phyloP scores from a whole-genome alignment of 345 rosid genomes.

The Microthlaspi erraticum region DNA sequence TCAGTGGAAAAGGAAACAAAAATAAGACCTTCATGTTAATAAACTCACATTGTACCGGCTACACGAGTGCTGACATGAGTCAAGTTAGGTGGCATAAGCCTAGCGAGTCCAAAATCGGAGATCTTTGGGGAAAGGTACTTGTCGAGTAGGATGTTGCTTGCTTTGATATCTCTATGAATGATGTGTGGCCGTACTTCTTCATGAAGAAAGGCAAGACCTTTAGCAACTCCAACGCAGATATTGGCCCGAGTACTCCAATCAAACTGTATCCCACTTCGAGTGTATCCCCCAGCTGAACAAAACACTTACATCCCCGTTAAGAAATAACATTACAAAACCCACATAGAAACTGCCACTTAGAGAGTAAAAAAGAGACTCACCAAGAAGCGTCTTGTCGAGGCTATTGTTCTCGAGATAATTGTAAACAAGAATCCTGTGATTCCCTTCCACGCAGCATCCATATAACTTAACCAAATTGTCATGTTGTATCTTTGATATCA shows the following conservation, averaged over 20 bases:
- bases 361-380: conserved; percentile 48
- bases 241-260: conserved; percentile 69
- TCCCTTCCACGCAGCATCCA: conserved; percentile 88
- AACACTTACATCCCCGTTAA: neutral
- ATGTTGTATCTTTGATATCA: conserved; percentile 77
- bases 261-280: conserved; percentile 62
- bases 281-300: conserved; percentile 59
- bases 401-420: conserved; percentile 88
- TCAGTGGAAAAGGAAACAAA: neutral
- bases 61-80: conserved; percentile 98
- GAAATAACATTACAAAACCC: conserved; percentile 12
- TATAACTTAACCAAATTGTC: conserved; percentile 85
- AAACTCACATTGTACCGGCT: conserved; percentile 96
- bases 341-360: conserved; percentile 23
- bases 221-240: conserved; percentile 82
- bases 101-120: conserved; percentile 96
- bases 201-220: conserved; percentile 89
- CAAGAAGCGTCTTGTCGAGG: conserved; percentile 84
- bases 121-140: conserved; percentile 78
- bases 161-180: conserved; percentile 94
- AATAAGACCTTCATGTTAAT: neutral
- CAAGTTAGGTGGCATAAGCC: conserved; percentile 78
- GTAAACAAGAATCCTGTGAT: conserved; percentile 87
- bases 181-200: conserved; percentile 81
- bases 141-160: conserved; percentile 94